Conservation (phyloP, 768 basidiomycete species). For the Suillus bovinus region DNA sequence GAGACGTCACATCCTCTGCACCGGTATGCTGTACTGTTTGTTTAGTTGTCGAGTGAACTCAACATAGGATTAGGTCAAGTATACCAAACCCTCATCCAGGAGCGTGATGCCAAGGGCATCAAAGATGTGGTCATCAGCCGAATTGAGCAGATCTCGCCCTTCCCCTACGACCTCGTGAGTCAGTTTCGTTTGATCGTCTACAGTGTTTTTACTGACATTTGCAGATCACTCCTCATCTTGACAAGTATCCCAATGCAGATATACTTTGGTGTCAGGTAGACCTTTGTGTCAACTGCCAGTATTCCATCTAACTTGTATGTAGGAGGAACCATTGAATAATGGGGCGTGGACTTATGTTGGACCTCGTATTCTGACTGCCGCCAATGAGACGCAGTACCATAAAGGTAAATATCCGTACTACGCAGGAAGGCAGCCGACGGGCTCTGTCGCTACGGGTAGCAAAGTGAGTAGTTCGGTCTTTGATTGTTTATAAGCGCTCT, state of each 20-base stretch:
- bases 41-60: conserved; percentile 6
- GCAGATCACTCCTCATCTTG: conserved; percentile 89
- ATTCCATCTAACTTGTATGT: conserved; percentile 14
- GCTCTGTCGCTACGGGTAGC: conserved; percentile 91
- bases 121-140: conserved; percentile 94
- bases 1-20: conserved; percentile 89
- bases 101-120: conserved; percentile 88
- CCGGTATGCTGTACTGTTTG: conserved; percentile 44
- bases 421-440: conserved; percentile 89
- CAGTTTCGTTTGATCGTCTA: background rate
- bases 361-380: conserved; percentile 92
- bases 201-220: conserved; percentile 13
- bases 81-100: conserved; percentile 85
- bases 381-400: conserved; percentile 87
- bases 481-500: conserved; percentile 8
- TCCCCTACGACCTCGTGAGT: conserved; percentile 92
- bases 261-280: conserved; percentile 89
- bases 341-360: conserved; percentile 98
- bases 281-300: background rate
- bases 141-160: conserved; percentile 93
- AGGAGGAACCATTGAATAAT: conserved; percentile 96
- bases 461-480: conserved; percentile 51
- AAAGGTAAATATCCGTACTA: conserved; percentile 88
- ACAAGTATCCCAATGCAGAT: conserved; percentile 95
- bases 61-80: conserved; percentile 71